Base-by-base conservation (phyloP, 1,284 basidiomycete species). In the Exobasidium cylindrosporum region DNA sequence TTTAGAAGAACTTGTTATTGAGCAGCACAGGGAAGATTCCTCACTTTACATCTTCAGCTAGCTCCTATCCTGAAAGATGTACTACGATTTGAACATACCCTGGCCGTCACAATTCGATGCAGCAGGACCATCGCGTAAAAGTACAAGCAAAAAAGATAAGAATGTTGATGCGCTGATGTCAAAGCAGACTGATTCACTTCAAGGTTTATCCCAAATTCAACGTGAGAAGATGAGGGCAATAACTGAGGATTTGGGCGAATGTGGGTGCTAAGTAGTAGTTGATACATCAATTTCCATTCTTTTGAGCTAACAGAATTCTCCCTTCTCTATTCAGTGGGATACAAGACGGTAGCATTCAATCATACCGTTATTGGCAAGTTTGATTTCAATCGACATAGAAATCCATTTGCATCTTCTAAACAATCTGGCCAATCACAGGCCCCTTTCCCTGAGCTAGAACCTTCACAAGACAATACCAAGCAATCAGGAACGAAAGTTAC, bases 381-480 rank as follows among this genome's bases (percentile, higher is more conserved):
- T 57, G 73, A 75, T 17, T 66, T 68, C 6, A 30, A 46, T 0
- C 6, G 54, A 26, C 68, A 79, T 31, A 44, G 54, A 4, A 70
- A 78, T 49, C 49, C 66, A 1, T 70, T 78, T 23, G 53, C 21
- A 56, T n/a, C 57, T 54, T 1, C 52, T 24, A 2, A 62, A 30
- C 45, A 46, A 28, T 17, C 1, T 28, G 63, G 57, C 21, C 49
- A 46, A 17, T 65, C 70, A 2, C 57, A 61, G 7, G 67, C 69
- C 0, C 69, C 72, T 5, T 78, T 78, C 31, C 76, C 76, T 11
- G 59, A 72, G 11, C 64, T 77, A n/a, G 74, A 76, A 47, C 68
- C 70, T 0, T 63, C 72, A 31, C 40, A 50, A 26, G 53, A 46
- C 31, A 43, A 40, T 23, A 28, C 7, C 6, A 26, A 35, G 28